phyloP scores from a whole-genome alignment of 2,329 filamentous ascomycete species.

The Talaromyces sp. region DNA sequence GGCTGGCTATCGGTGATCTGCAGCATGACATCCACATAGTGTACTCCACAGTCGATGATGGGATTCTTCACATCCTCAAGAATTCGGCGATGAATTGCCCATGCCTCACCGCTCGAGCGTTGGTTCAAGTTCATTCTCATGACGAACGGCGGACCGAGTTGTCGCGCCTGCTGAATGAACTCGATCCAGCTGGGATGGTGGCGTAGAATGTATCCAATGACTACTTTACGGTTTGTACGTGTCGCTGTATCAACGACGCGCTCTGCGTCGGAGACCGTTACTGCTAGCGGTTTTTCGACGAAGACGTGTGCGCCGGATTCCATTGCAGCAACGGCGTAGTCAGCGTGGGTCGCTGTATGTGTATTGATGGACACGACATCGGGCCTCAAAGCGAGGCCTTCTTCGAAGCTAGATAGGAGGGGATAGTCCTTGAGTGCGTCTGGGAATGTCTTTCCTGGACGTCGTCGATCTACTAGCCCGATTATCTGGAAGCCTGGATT shows the following conservation, averaged over 20 bases:
- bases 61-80: slow-evolving; percentile 21
- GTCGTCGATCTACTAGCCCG: slow-evolving; percentile 18
- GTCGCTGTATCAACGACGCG: slow-evolving; percentile 17
- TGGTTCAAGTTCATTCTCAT: slow-evolving; percentile 24
- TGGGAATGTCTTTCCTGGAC: slow-evolving; percentile 15
- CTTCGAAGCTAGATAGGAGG: slow-evolving; percentile 12
- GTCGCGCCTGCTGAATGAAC: slow-evolving; percentile 21
- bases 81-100: slow-evolving; percentile 21
- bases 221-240: slow-evolving; percentile 20
- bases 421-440: slow-evolving; percentile 16
- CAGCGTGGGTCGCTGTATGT: slow-evolving; percentile 20
- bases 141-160: slow-evolving; percentile 22
- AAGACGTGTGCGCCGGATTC: slow-evolving; percentile 22
- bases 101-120: slow-evolving; percentile 20
- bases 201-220: slow-evolving; percentile 21
- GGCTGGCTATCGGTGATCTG: slow-evolving; percentile 22
- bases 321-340: slow-evolving; percentile 21
- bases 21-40: slow-evolving; percentile 24
- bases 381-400: slow-evolving; percentile 18
- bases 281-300: slow-evolving; percentile 21
- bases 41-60: slow-evolving; percentile 22
- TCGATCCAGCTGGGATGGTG: slow-evolving; percentile 24
- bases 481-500: slow-evolving; percentile 21
- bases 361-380: slow-evolving; percentile 23
- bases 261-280: slow-evolving; percentile 19